These are phyloP conservation scores for Fusarium nisikadoi DNA, from an alignment of 2,329 filamentous ascomycete species.

Conservation along the genomic window DNA sequence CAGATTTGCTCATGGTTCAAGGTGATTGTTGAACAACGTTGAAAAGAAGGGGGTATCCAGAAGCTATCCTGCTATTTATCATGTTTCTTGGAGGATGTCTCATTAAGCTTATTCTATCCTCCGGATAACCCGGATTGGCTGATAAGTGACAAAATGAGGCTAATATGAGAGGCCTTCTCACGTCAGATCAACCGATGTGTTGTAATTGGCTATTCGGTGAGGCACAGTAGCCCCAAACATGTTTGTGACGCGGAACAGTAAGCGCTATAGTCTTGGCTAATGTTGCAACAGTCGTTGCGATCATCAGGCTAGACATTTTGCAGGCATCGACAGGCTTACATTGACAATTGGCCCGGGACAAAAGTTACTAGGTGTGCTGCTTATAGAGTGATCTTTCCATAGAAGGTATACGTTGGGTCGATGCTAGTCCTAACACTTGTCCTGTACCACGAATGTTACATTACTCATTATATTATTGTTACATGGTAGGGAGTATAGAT, in stretches of 20 bases:
- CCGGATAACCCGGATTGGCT: rapidly evolving
- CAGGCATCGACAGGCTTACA: rapidly evolving
- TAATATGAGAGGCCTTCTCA: neutral
- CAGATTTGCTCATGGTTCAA: neutral
- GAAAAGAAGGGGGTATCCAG: too few species aligned
- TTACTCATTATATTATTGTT: neutral
- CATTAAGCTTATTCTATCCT: neutral
- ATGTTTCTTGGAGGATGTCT: neutral
- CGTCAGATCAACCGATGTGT: neutral
- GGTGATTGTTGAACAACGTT: neutral
- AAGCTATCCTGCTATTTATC: neutral
- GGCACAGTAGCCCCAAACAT: neutral
- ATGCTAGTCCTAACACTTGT: neutral
- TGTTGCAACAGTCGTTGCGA: neutral
- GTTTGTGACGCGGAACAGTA: neutral
- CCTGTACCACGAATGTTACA: rapidly evolving
- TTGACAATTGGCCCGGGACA: neutral
- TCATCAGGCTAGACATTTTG: rapidly evolving
- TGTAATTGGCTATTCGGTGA: neutral
- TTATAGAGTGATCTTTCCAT: rapidly evolving
- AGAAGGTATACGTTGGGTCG: rapidly evolving
- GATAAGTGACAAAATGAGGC: neutral
- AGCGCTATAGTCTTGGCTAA: neutral
- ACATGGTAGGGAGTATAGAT: neutral
- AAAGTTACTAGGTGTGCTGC: neutral